Conservation (phyloP, 1,284 basidiomycete genomes). For the Leccinum angustisporum region DNA sequence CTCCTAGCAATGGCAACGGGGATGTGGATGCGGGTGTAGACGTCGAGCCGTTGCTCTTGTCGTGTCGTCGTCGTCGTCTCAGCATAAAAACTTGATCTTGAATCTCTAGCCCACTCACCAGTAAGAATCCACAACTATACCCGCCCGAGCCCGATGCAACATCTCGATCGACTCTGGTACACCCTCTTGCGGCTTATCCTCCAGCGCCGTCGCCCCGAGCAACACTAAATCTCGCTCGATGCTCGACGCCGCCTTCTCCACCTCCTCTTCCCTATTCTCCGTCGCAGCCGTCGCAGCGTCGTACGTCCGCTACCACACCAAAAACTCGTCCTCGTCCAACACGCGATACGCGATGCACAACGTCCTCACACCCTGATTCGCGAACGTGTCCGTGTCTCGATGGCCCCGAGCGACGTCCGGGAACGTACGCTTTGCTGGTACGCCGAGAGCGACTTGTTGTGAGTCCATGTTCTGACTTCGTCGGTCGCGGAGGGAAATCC, state of each 20-base stretch:
- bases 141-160: conserved; percentile 73
- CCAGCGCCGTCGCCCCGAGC: conserved; percentile 92
- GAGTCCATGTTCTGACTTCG: conserved; percentile 19
- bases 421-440: conserved; percentile 60
- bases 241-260: conserved; percentile 86
- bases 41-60: too few species aligned
- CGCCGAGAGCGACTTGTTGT: conserved; percentile 37
- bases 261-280: conserved; percentile 83
- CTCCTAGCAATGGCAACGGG: conserved; percentile 50
- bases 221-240: conserved; percentile 84
- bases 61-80: too few species aligned
- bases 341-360: conserved; percentile 87
- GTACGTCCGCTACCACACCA: conserved; percentile 78
- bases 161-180: conserved; percentile 95
- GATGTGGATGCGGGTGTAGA: too few species aligned
- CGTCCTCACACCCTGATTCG: conserved; percentile 90
- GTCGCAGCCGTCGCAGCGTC: conserved; percentile 79
- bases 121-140: conserved; percentile 97
- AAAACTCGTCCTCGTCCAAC: conserved; percentile 82
- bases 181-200: conserved; percentile 96
- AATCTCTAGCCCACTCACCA: conserved; percentile 39
- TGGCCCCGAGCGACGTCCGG: conserved; percentile 60
- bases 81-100: not conserved
- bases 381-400: conserved; percentile 95
- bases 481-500: conserved; percentile 25